Evolutionary conservation across 2,329 filamentous ascomycete genomes (phyloP).

Genomic region (Fusarium penzigii): DNA sequence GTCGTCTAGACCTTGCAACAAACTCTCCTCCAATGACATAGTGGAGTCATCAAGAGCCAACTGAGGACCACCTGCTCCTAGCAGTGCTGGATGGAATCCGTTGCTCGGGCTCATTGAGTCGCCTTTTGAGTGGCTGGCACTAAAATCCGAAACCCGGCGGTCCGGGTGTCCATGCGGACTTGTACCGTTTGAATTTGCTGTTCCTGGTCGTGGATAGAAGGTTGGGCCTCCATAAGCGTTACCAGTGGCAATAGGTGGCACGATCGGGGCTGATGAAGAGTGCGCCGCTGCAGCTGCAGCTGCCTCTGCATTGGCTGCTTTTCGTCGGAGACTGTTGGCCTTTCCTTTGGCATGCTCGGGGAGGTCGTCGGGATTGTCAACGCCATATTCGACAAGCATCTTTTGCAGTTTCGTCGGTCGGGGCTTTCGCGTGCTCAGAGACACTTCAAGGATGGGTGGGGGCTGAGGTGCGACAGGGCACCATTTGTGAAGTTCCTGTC

Average conservation of each 20-base stretch:
- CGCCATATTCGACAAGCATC: constrained; percentile 83
- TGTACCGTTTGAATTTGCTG: constrained; percentile 16
- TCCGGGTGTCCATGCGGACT: constrained; percentile 32
- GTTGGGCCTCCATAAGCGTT: constrained; percentile 27
- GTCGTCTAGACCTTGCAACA: constrained; percentile 50
- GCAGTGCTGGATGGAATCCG: constrained; percentile 44
- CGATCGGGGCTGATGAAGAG: constrained; percentile 14
- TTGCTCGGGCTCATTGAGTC: constrained; percentile 44
- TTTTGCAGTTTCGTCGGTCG: constrained; percentile 97
- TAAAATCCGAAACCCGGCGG: constrained; percentile 24
- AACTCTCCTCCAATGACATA: constrained; percentile 50
- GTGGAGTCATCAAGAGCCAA: constrained; percentile 42
- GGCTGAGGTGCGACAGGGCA: constrained; percentile 84
- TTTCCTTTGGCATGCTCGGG: constrained; percentile 82
- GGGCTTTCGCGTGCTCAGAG: constrained; percentile 90
- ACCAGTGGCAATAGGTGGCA: constrained; percentile 21
- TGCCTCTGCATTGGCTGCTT: constrained; percentile 62
- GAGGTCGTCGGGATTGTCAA: constrained; percentile 87
- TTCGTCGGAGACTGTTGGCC: constrained; percentile 70
- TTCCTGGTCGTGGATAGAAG: constrained; percentile 27
- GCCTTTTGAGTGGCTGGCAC: constrained; percentile 31
- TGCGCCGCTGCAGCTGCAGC: constrained; percentile 42
- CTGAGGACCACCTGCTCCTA: constrained; percentile 45
- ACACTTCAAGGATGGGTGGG: constrained; percentile 83
- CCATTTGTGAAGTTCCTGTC: constrained; percentile 94